Evolutionary conservation across 2,329 filamentous ascomycete genomes (phyloP).

Genomic region (Biscogniauxia mediterranea): DNA sequence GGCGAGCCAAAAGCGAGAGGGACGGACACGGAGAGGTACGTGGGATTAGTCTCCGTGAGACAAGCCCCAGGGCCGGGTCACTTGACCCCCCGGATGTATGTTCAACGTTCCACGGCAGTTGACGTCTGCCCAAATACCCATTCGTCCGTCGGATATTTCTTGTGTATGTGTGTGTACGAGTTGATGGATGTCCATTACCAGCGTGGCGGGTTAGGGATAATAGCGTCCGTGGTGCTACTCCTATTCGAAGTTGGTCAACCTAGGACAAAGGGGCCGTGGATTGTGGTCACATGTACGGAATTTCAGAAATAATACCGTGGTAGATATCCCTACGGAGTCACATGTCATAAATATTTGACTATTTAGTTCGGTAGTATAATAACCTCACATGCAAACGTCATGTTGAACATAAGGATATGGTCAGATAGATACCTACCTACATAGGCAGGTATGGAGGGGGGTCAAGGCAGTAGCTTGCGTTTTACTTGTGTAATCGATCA

Average conservation of each 20-base stretch:
- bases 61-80: not conserved
- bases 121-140: not conserved
- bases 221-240: not conserved
- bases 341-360: too few species aligned
- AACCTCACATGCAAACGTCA: too few species aligned
- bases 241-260: not conserved
- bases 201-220: not conserved
- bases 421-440: too few species aligned
- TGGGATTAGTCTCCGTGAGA: not conserved
- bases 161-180: not conserved
- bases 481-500: not conserved
- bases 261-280: too few species aligned
- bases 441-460: too few species aligned
- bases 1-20: too few species aligned
- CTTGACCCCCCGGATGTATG: not conserved
- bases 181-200: not conserved
- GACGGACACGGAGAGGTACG: not conserved
- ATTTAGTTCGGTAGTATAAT: too few species aligned
- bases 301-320: too few species aligned
- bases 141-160: not conserved
- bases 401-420: too few species aligned
- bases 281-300: too few species aligned
- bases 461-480: not conserved
- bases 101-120: not conserved
- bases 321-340: too few species aligned